Evolutionary conservation across 2,329 filamentous ascomycete genomes (phyloP).

Genomic region (Trichoderma semiorbis): DNA sequence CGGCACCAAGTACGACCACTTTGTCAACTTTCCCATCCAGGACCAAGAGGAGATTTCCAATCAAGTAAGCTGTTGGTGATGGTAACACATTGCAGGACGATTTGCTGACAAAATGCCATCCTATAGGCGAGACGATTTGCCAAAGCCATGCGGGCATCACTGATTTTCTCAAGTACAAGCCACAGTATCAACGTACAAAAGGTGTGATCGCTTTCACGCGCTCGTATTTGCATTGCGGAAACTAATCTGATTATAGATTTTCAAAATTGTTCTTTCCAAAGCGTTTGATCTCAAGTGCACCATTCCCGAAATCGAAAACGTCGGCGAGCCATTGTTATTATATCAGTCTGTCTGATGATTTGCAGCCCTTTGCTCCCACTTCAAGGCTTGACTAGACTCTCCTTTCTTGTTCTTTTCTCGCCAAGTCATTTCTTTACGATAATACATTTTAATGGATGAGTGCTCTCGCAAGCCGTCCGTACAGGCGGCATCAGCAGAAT

Average conservation of each 20-base stretch:
- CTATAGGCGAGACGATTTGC: constrained; percentile 87
- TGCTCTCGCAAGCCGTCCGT: background rate
- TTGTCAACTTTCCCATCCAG: constrained; percentile 95
- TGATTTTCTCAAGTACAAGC: constrained; percentile 98
- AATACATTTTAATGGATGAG: background rate
- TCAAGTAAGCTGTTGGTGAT: constrained; percentile 56
- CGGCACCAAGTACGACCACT: constrained; percentile 98
- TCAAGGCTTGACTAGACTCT: background rate
- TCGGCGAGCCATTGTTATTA: constrained; percentile 89
- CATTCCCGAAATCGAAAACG: constrained; percentile 97
- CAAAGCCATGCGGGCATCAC: constrained; percentile 94
- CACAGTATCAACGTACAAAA: constrained; percentile 99
- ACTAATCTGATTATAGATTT: constrained; percentile 62
- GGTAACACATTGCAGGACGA: no score
- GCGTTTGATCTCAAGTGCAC: constrained; percentile 98
- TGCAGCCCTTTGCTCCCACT: background rate
- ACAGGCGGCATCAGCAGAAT: background rate
- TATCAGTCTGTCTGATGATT: constrained; percentile 62
- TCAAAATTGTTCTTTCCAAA: constrained; percentile 98
- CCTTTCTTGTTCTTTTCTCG: background rate
- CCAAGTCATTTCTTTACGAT: constrained; percentile 1
- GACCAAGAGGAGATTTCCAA: constrained; percentile 98
- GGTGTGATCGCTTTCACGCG: constrained; percentile 46
- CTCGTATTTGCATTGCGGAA: no score
- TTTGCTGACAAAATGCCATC: constrained; percentile 16